Conservation (phyloP, 495 filamentous ascomycete species). For the Lasiosphaeris hirsuta region DNA sequence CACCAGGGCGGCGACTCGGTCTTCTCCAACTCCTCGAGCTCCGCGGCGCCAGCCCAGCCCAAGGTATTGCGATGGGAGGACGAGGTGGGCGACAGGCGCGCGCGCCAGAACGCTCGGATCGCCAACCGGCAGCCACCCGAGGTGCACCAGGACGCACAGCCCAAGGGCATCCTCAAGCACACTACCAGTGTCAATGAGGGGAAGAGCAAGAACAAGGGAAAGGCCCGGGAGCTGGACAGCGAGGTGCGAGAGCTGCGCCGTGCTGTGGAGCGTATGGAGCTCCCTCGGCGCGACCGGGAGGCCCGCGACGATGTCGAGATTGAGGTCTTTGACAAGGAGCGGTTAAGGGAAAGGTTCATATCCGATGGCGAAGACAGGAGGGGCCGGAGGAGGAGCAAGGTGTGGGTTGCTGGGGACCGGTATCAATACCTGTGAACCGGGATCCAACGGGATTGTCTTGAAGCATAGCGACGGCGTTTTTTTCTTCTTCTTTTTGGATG, state of each 20-base stretch:
- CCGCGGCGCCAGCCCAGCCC: constrained; percentile 21
- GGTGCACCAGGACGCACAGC: constrained; percentile 2
- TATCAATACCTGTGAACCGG: constrained; percentile 16
- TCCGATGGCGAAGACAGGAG: constrained; percentile 10
- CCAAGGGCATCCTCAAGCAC: constrained; percentile 36
- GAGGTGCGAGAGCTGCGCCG: constrained; percentile 22
- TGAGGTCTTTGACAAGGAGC: constrained; percentile 7
- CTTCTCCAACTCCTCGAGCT: constrained; percentile 20
- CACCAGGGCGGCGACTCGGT: constrained; percentile 25
- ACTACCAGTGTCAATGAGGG: not conserved
- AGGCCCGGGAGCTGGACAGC: constrained; percentile 10
- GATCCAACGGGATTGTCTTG: not conserved
- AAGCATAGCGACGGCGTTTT: constrained; percentile 13
- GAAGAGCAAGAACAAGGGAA: constrained; percentile 14
- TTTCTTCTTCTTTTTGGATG: not conserved
- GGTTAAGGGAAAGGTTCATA: constrained; percentile 11
- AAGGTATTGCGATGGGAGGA: constrained; percentile 35
- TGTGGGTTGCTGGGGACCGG: constrained; percentile 11
- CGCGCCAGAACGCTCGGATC: constrained; percentile 37
- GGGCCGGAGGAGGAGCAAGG: constrained; percentile 18
- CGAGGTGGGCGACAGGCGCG: constrained; percentile 25
- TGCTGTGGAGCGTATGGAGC: constrained; percentile 26
- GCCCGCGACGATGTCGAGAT: constrained; percentile 6
- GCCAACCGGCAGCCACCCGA: constrained; percentile 30
- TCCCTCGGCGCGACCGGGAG: constrained; percentile 15